Conservation (phyloP, 2,329 filamentous ascomycete species). For the Penicillium sp. region DNA sequence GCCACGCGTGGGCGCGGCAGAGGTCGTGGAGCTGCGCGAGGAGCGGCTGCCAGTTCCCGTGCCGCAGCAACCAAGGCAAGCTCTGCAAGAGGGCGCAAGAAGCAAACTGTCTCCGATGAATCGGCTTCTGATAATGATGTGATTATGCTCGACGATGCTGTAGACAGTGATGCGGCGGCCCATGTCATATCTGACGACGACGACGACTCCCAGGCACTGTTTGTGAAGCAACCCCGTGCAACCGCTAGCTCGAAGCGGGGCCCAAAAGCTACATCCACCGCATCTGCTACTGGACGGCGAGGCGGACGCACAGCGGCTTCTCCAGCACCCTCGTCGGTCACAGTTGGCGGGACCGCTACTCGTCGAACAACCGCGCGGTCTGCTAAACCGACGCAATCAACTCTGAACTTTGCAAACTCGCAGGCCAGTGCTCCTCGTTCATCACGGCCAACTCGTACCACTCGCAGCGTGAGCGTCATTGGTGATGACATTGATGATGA, state of each 20-base stretch:
- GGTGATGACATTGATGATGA: conserved; percentile 45
- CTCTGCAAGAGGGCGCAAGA: conserved; percentile 29
- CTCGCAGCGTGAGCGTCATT: conserved; percentile 34
- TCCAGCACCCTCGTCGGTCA: conserved; percentile 35
- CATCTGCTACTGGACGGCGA: conserved; percentile 26
- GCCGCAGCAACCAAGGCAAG: conserved; percentile 33
- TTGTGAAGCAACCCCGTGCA: conserved; percentile 39
- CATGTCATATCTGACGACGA: conserved; percentile 32
- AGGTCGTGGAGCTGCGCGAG: conserved; percentile 42
- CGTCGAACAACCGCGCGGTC: conserved; percentile 26
- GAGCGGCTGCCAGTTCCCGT: conserved; percentile 40
- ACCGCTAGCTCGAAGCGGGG: conserved; percentile 23
- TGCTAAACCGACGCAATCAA: conserved; percentile 39
- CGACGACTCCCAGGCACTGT: conserved; percentile 41
- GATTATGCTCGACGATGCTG: conserved; percentile 39
- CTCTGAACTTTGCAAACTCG: conserved; percentile 42
- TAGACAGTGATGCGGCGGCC: conserved; percentile 30
- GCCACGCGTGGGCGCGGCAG: conserved; percentile 49
- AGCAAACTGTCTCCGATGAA: conserved; percentile 37
- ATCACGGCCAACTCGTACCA: conserved; percentile 31
- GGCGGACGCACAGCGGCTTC: conserved; percentile 30
- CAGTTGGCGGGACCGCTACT: conserved; percentile 26
- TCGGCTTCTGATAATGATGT: conserved; percentile 37
- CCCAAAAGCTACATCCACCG: conserved; percentile 22
- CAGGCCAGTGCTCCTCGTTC: conserved; percentile 33